Percentiles rank a stretch among this genome's conserved stretches.
Evolutionary conservation across 257 asterid species (phyloP).

Genomic region (Linderniella brevidens): DNA sequence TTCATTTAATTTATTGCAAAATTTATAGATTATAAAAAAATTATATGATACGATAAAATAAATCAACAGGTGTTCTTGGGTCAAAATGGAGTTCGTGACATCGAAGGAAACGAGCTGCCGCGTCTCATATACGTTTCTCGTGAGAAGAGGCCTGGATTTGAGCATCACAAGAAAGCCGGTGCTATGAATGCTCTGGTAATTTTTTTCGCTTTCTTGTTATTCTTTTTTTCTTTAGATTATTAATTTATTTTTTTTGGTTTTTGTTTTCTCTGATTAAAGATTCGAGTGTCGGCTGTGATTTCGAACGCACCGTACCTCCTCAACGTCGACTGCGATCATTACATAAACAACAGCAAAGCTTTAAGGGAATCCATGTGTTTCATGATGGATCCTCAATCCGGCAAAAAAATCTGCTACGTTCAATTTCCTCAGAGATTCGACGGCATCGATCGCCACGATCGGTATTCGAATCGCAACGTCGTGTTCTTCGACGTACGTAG

Average conservation of each 20-base stretch:
- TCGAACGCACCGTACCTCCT: slow-evolving; percentile 60
- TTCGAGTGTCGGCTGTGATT: slow-evolving; percentile 54
- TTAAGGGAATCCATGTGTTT: slow-evolving; percentile 63
- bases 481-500: slow-evolving; percentile 52
- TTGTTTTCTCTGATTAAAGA: slow-evolving; percentile 16
- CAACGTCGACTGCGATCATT: slow-evolving; percentile 60
- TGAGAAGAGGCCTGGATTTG: slow-evolving; percentile 87
- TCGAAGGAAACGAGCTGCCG: slow-evolving; percentile 77
- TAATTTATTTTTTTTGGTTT: slow-evolving; percentile 1
- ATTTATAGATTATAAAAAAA: background rate
- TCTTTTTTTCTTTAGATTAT: background rate
- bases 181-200: slow-evolving; percentile 88
- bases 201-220: background rate
- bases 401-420: slow-evolving; percentile 59
- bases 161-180: slow-evolving; percentile 87
- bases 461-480: slow-evolving; percentile 51
- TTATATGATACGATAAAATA: too few species aligned
- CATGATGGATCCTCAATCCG: slow-evolving; percentile 60
- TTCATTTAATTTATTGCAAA: too few species aligned
- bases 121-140: slow-evolving; percentile 84
- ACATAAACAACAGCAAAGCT: slow-evolving; percentile 52
- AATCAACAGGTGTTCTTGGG: slow-evolving; percentile 51
- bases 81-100: slow-evolving; percentile 59
- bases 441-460: slow-evolving; percentile 46
- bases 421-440: slow-evolving; percentile 69